These are phyloP conservation scores for Lepidium didymum DNA, from an alignment of 345 rosid genomes.

Conservation along the genomic window DNA sequence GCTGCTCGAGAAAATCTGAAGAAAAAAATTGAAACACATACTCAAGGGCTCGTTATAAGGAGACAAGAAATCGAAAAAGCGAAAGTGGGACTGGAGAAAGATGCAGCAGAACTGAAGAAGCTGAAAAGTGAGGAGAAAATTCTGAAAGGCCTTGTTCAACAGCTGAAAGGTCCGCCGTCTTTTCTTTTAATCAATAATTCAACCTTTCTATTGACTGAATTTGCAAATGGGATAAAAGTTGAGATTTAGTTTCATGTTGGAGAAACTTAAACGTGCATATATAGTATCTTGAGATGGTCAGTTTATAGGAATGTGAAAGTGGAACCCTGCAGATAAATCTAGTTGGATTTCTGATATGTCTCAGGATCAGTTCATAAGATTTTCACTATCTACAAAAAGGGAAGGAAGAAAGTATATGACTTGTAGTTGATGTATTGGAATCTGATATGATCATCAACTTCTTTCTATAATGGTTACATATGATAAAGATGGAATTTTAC, in stretches of 20 bases:
- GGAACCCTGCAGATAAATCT: not conserved
- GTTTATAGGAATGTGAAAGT: not conserved
- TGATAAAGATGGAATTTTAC: not conserved
- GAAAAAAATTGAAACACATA: slow-evolving; percentile 60
- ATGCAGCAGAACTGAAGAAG: slow-evolving; percentile 58
- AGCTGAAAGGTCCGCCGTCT: slow-evolving; percentile 55
- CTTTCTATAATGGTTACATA: not conserved
- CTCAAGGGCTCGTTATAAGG: slow-evolving; percentile 52
- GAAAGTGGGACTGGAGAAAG: slow-evolving; percentile 54
- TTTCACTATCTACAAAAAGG: not conserved
- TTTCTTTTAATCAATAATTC: not conserved
- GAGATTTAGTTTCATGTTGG: not conserved
- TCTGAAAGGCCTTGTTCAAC: slow-evolving; percentile 67
- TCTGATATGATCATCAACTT: not conserved
- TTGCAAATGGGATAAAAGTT: not conserved
- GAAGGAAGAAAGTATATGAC: not conserved
- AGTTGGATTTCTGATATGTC: not conserved
- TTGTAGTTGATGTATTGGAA: slow-evolving; percentile 6
- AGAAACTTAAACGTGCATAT: not conserved
- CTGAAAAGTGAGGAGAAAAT: slow-evolving; percentile 69
- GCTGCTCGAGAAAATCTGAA: slow-evolving; percentile 65
- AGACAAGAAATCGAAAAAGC: slow-evolving; percentile 52
- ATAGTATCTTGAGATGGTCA: not conserved
- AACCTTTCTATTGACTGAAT: not conserved
- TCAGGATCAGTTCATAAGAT: not conserved